phyloP scores from a whole-genome alignment of 1,139 yeast species.

The Saccharomyces hybrid region DNA sequence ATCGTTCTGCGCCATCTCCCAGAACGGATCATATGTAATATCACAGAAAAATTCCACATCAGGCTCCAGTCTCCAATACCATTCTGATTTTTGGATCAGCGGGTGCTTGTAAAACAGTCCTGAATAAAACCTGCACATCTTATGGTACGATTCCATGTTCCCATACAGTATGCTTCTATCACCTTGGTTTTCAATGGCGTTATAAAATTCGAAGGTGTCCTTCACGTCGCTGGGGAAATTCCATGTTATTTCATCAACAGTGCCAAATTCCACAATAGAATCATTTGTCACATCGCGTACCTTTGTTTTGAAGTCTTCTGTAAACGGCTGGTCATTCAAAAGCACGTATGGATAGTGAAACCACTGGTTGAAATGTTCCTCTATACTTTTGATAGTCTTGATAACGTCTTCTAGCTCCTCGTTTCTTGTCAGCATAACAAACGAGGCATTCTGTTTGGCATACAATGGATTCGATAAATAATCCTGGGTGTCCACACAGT shows the following conservation, averaged over 20 bases:
- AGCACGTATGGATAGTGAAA: constrained; percentile 86
- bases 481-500: constrained; percentile 40
- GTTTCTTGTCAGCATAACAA: constrained; percentile 75
- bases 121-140: constrained; percentile 39
- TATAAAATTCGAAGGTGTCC: constrained; percentile 36
- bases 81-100: constrained; percentile 56
- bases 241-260: constrained; percentile 28
- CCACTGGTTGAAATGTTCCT: constrained; percentile 86
- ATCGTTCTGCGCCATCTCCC: constrained; percentile 60
- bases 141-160: constrained; percentile 61
- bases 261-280: constrained; percentile 35
- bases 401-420: constrained; percentile 64
- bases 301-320: constrained; percentile 48
- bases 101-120: constrained; percentile 61
- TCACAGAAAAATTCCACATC: constrained; percentile 85
- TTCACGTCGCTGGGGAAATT: constrained; percentile 30
- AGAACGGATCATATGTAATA: constrained; percentile 82
- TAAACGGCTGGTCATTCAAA: constrained; percentile 69
- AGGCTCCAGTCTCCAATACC: constrained; percentile 97
- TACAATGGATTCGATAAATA: constrained; percentile 33
- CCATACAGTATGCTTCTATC: constrained; percentile 81
- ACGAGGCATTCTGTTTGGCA: constrained; percentile 59
- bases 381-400: constrained; percentile 62
- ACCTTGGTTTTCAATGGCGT: constrained; percentile 57
- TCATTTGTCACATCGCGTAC: constrained; percentile 46